Conservation (phyloP, 2,329 filamentous ascomycete genomes). For the Clonostachys rhizophaga region DNA sequence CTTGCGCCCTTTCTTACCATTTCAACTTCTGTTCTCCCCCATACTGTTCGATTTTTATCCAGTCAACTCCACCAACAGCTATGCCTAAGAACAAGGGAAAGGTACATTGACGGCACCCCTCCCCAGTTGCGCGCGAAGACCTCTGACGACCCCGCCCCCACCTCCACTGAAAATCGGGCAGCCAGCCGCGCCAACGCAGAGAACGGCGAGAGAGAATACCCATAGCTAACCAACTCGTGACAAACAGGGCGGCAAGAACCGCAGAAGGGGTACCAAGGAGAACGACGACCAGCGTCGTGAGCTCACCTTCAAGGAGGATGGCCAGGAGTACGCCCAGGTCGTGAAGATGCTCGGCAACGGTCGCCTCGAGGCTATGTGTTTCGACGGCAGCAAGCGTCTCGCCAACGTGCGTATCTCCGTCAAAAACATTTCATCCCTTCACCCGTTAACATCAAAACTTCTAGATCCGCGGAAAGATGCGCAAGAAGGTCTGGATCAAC, state of each 20-base stretch:
- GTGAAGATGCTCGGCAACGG: slow-evolving; percentile 96
- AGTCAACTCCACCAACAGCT: slow-evolving; percentile 10
- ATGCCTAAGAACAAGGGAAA: slow-evolving; percentile 99
- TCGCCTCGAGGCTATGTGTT: slow-evolving; percentile 87
- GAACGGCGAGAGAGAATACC: background rate
- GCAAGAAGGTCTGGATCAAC: slow-evolving; percentile 99
- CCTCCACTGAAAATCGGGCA: slow-evolving; percentile 2
- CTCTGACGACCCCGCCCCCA: slow-evolving; percentile 5
- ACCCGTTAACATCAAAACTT: slow-evolving; percentile 34
- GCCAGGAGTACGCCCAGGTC: slow-evolving; percentile 59
- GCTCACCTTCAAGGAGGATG: slow-evolving; percentile 97
- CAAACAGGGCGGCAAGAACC: slow-evolving; percentile 90
- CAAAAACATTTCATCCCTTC: background rate
- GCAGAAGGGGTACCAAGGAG: slow-evolving; percentile 97
- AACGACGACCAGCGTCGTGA: slow-evolving; percentile 99
- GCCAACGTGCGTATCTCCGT: slow-evolving; percentile 25
- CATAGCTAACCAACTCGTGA: slow-evolving; percentile 6
- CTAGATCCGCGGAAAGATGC: slow-evolving; percentile 77
- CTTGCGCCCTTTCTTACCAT: background rate
- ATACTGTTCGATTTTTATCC: slow-evolving; percentile 1
- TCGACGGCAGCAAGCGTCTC: slow-evolving; percentile 65
- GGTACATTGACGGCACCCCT: slow-evolving; percentile 45
- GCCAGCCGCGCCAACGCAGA: background rate
- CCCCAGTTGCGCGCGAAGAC: background rate
- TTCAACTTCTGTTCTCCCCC: background rate